Base-by-base conservation (phyloP, 805 yeast species). In the Grigorovia yakushimaensis region DNA sequence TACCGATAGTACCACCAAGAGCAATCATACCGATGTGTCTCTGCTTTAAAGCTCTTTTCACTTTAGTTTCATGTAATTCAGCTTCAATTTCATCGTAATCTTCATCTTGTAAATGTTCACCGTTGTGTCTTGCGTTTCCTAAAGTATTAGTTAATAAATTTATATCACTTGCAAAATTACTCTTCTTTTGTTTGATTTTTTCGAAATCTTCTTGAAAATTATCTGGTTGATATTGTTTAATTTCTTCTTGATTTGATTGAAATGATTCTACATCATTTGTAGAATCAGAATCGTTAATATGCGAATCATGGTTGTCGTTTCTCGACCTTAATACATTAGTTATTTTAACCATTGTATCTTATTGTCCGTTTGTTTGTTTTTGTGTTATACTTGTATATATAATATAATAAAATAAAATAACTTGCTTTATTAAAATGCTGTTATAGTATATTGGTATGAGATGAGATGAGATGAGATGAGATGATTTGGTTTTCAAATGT, bases 1-100 rank as follows among this genome's bases (percentile, higher is more conserved):
- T 81, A 55, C 86, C 87, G 53, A 82, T 81, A 36, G 86, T 79
- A 50, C 87, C 87, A 50, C 87, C 88, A 22, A 81, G 68, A 42
- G 86, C 84, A 57, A 81, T 77, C 85, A 82, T 80, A 27, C 82
- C 73, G 36, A 81, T 76, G 53, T 80, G 85, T 57, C 87, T 69
- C 20, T 81, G 75, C 55, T 78, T 78, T 51, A 82, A 68, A 35
- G 71, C 74, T 61, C 86, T 69, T 54, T 74, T 74, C 46, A 77
- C 79, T 54, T 75, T 72, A 19, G 67, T 62, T 42, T 68, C 68
- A 15, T 60, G 65, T 35, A 59, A 53, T 22, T 62, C 62, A 18
- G 65, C 65, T 21, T 41, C 36, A n/a, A 36, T 50, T 9, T 54
- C 59, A 23, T 67, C 51, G 15, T 46, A 51, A 11, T 55, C 61